Conservation (phyloP, 2,329 filamentous ascomycete species). For the Ceratocystis cacaofunesta region DNA sequence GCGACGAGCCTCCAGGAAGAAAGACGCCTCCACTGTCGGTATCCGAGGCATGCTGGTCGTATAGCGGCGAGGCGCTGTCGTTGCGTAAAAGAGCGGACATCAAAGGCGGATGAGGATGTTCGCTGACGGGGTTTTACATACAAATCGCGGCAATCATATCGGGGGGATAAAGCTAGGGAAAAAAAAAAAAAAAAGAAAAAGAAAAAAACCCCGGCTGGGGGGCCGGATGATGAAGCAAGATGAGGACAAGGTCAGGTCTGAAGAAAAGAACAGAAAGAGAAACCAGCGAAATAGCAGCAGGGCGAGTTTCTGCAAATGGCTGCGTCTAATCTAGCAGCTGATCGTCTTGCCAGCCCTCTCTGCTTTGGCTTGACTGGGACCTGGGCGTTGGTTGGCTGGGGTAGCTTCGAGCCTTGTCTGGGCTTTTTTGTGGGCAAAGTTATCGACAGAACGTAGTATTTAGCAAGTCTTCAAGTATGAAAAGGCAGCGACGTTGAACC, state of each 20-base stretch:
- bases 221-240: background rate
- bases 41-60: conserved; percentile 16
- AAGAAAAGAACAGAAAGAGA: background rate
- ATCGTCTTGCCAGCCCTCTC: background rate
- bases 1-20: conserved; percentile 12
- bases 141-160: background rate
- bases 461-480: too few species aligned
- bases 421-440: background rate
- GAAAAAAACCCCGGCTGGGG: too few species aligned
- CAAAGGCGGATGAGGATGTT: background rate
- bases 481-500: too few species aligned
- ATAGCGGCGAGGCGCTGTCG: conserved; percentile 14
- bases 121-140: background rate
- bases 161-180: background rate
- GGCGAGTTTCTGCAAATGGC: background rate
- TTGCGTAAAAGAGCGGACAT: conserved; percentile 7
- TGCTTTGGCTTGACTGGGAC: background rate
- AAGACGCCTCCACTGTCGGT: conserved; percentile 14
- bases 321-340: background rate
- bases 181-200: background rate
- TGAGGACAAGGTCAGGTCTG: background rate
- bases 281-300: background rate
- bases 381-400: background rate
- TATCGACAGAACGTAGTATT: background rate
- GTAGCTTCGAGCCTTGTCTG: background rate